Evolutionary conservation across 768 basidiomycete species (phyloP).

Genomic region (Suillus bovinus): DNA sequence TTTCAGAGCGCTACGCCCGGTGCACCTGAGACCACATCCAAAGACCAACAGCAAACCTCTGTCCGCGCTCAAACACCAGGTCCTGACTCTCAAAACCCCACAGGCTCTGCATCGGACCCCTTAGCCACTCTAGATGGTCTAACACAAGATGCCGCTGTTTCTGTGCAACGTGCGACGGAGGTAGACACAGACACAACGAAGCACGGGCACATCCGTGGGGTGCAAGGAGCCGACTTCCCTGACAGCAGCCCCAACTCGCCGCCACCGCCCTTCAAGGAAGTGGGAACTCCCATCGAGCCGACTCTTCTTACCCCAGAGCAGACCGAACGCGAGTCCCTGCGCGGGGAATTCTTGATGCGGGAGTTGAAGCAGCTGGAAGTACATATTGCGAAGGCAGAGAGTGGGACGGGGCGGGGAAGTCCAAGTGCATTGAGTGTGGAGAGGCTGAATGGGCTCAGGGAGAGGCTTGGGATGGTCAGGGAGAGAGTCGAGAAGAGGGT

Average conservation of each 20-base stretch:
- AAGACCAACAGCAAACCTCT: slow-evolving; percentile 7
- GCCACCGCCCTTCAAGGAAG: slow-evolving; percentile 30
- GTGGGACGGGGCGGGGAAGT: slow-evolving; percentile 1
- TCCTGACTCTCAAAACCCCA: neutral
- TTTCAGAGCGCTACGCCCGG: neutral
- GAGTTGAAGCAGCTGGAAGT: slow-evolving; percentile 3
- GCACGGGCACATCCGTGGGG: neutral
- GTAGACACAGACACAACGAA: neutral
- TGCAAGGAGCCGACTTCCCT: neutral
- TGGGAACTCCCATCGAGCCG: slow-evolving; percentile 10
- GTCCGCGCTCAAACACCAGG: neutral
- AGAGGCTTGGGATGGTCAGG: slow-evolving; percentile 1
- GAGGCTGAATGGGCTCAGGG: slow-evolving; percentile 3
- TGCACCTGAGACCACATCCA: slow-evolving; percentile 6
- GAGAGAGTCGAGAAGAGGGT: neutral
- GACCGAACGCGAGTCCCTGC: slow-evolving; percentile 1
- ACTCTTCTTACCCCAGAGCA: slow-evolving; percentile 2
- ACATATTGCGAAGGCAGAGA: neutral
- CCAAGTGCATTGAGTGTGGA: slow-evolving; percentile 4
- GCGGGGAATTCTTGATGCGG: slow-evolving; percentile 4
- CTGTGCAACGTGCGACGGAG: slow-evolving; percentile 4
- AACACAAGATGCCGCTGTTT: slow-evolving; percentile 2
- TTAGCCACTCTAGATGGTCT: neutral
- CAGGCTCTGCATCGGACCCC: neutral
- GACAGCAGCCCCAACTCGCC: slow-evolving; percentile 17